Evolutionary conservation across 805 yeast species (phyloP), one percentile per base, ranked within the genome.

Genomic region (Saturnispora sanitii): DNA sequence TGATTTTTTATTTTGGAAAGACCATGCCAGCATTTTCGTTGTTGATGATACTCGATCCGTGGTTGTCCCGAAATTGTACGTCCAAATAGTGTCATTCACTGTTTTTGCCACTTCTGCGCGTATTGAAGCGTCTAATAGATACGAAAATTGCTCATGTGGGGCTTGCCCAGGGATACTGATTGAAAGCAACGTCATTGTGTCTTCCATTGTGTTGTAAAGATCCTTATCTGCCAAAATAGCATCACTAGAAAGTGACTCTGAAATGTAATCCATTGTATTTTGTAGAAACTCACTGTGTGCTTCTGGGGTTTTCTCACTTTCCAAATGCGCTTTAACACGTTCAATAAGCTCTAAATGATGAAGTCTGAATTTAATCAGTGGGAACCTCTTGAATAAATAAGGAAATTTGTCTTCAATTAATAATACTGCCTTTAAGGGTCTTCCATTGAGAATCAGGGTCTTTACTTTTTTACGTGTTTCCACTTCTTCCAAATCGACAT

Each of bases 161-260:
- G 36, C 23, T 27, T 36, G 31, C 28, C 44, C 37, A 27, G 32
- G 27, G 26, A 33, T 18, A 32, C 43, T 21, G 37, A 44, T 18
- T 25, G 33, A 15, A 6, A 39, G 13, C 11, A 39, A 42, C 13
- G 38, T 35, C 38, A 44, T 38, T 9, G 40, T 35, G 9, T 39
- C 40, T 18, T 44, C 40, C 29, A 38, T 41, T 22, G 17, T 13
- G 5, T n/a, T 17, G 20, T 19, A 33, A 12, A 29, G 22, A 13
- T 34, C 23, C 9, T n/a, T 19, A n/a, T 34, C 35, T 12, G 19
- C 16, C 18, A 19, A 25, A 4, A 42, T 28, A 9, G 31, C 30
- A 2, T 27, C 28, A 21, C 35, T 22, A n/a, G 43, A 26, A 23
- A 39, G 15, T 22, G n/a, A 20, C 19, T 9, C 3, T 6, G 16